Evolutionary conservation across 345 rosid genomes (phyloP).

Genomic region (Toxicodendron radicans): DNA sequence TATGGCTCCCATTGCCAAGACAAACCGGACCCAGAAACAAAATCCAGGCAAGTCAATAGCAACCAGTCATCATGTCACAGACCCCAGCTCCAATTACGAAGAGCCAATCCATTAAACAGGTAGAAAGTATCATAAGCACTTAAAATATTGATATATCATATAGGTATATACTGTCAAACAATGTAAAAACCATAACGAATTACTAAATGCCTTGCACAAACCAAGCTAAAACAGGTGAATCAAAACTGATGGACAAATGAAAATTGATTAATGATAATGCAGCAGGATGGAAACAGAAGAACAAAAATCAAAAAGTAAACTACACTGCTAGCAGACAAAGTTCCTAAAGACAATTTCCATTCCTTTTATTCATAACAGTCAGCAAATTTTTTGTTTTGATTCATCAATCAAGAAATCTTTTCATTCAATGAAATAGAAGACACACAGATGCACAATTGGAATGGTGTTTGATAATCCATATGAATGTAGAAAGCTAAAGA

Average conservation of each 20-base stretch:
- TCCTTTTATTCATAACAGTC: background rate
- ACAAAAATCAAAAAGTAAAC: background rate
- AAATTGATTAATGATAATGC: background rate
- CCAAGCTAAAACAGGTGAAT: background rate
- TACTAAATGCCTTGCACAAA: background rate
- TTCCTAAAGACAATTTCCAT: background rate
- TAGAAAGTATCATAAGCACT: conserved; percentile 72
- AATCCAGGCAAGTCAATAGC: conserved; percentile 62
- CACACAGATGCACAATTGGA: background rate
- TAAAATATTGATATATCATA: conserved; percentile 24
- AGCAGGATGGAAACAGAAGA: background rate
- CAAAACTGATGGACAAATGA: background rate
- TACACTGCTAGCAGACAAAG: background rate
- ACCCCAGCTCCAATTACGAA: conserved; percentile 97
- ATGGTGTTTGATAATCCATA: background rate
- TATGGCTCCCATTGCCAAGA: conserved; percentile 78
- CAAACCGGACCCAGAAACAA: conserved; percentile 47
- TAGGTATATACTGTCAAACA: conserved; percentile 12
- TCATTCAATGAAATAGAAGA: background rate
- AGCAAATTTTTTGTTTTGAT: background rate
- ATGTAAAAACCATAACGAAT: background rate
- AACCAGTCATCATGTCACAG: conserved; percentile 69
- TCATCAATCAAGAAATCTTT: background rate
- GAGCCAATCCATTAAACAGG: conserved; percentile 76
- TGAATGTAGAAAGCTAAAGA: background rate